Conservation (phyloP, 2,329 filamentous ascomycete genomes). For the Claviceps purpurea region DNA sequence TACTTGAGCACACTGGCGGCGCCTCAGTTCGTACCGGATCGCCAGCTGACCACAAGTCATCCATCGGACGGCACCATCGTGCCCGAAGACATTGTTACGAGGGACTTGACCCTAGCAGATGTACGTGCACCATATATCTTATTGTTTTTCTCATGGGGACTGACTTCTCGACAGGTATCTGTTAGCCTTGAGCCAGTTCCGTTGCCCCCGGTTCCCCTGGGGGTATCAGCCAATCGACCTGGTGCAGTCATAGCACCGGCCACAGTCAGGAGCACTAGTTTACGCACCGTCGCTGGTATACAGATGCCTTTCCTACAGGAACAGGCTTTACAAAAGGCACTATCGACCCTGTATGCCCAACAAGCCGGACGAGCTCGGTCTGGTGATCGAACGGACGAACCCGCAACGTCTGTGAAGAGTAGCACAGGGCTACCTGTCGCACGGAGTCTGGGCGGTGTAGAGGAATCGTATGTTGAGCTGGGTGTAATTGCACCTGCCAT, state of each 20-base stretch:
- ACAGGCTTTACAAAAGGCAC: slow-evolving; percentile 9
- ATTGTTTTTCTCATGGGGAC: slow-evolving; percentile 1
- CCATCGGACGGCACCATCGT: neutral
- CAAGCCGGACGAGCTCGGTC: neutral
- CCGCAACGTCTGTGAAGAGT: neutral
- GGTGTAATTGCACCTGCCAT: neutral
- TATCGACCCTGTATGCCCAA: neutral
- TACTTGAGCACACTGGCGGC: neutral
- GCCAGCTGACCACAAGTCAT: neutral
- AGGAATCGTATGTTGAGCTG: slow-evolving; percentile 6
- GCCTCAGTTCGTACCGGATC: neutral
- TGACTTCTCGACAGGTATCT: slow-evolving; percentile 11
- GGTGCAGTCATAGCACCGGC: neutral
- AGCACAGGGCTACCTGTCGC: neutral
- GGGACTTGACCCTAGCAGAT: slow-evolving; percentile 3
- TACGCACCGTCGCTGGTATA: slow-evolving; percentile 4
- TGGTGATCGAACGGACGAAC: neutral
- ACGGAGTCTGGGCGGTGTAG: slow-evolving; percentile 6
- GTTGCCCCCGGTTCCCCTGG: neutral
- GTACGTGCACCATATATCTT: slow-evolving; percentile 6
- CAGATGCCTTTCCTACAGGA: neutral
- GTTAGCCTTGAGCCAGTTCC: slow-evolving; percentile 4
- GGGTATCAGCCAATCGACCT: neutral
- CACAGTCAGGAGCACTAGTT: neutral
- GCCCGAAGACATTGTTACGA: neutral